Evolutionary conservation across 2,329 filamentous ascomycete genomes (phyloP).

Genomic region (Ceratocystis destructans): DNA sequence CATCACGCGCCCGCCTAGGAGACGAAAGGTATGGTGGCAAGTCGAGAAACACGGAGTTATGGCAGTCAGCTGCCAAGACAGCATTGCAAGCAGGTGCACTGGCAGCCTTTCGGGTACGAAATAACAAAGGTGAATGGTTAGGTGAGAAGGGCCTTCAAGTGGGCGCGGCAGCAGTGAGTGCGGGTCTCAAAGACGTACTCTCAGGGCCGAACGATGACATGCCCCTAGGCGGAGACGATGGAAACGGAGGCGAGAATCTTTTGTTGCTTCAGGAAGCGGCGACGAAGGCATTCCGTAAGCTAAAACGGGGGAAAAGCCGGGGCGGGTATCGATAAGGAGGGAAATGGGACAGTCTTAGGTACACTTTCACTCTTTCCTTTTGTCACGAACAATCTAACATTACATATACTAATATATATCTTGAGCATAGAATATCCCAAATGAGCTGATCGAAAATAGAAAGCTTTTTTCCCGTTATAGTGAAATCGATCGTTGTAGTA

Average conservation of each 20-base stretch:
- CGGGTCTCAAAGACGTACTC: conserved; percentile 36
- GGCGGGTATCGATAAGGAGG: not conserved
- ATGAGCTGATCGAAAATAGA: no score
- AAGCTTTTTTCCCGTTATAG: no score
- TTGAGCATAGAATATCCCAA: no score
- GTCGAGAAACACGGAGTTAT: conserved; percentile 12
- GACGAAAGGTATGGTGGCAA: not conserved
- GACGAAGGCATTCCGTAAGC: conserved; percentile 14
- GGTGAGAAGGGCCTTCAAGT: conserved; percentile 37
- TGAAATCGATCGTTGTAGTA: no score
- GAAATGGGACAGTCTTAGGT: not conserved
- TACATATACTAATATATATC: no score
- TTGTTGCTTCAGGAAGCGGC: conserved; percentile 17
- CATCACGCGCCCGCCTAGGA: not conserved
- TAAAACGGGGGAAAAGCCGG: conserved; percentile 1
- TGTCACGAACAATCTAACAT: no score
- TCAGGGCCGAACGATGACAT: conserved; percentile 6
- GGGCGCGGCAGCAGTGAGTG: conserved; percentile 36
- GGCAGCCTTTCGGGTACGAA: conserved; percentile 34
- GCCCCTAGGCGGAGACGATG: conserved; percentile 8
- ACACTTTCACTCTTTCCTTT: not conserved
- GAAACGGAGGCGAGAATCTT: conserved; percentile 13
- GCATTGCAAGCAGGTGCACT: conserved; percentile 37
- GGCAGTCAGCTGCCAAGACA: conserved; percentile 32
- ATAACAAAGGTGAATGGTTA: conserved; percentile 34